Base-by-base conservation (phyloP, 108 stramenopile species). In the Skeletonema potamos region DNA sequence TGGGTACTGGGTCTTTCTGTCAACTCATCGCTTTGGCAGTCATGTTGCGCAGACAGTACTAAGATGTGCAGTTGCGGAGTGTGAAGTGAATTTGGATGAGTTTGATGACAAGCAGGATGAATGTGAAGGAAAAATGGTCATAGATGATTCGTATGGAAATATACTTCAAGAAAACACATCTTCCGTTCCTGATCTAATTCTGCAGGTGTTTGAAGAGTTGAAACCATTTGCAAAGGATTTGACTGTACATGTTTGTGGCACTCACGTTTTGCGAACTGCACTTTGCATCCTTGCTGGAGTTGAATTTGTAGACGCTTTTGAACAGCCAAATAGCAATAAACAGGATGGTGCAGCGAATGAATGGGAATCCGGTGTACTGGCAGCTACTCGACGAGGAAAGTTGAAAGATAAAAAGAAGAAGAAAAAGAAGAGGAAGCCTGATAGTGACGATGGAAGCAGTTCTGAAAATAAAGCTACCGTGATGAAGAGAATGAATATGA, bases 11-110 rank as follows among this genome's bases (percentile, higher is more conserved):
- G 64, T 87, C 6, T 90, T 91, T 65, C 64, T 94, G 48, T 80
- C 89, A 37, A 87, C 86, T 12, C 93, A 94, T 74, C 83, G 93
- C 66, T 94, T 88, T 66, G 93, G 91, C 61, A 89, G 88, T 30
- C 93, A 94, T 70, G 91, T 94, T 22, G 64, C 89, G 8, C 93
- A 94, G 54, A 92, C 91, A 26, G 82, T 92, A 8, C 63, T 94
- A 29, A 60, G 79, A 32, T 80, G 79, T 24, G 79, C 39, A 41
- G 81, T 77, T 9, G 79, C 79, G 43, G 68, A 83, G 27, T 76
- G 89, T 41, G 76, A 82, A 7, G 78, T 74, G 2, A 57, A 80
- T 60, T 43, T 76, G 59, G 72, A 80, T 37, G 78, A 69, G 29
- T 66, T 76, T 30, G 82, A 72, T 55, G 64, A 72, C 28, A 72